phyloP scores from a whole-genome alignment of 257 asterid genomes.

The Fraxinus pennsylvanica region DNA sequence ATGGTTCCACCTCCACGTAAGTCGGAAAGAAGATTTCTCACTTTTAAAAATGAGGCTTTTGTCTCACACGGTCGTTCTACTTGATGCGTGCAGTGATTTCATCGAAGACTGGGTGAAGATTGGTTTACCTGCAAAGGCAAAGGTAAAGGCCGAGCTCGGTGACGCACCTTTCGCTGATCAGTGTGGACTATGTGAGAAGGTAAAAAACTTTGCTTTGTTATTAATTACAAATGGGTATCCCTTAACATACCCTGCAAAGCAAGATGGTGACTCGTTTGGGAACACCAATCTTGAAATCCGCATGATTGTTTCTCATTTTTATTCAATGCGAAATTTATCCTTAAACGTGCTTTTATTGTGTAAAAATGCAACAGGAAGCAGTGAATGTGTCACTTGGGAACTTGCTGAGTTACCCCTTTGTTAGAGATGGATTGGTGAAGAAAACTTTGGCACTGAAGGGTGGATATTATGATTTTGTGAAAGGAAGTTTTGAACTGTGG shows the following conservation, averaged over 20 bases:
- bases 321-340: too few relatives aligned
- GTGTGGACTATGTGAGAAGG: slow-evolving; percentile 76
- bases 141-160: slow-evolving; percentile 48
- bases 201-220: slow-evolving; percentile 16
- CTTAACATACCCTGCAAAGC: too few relatives aligned
- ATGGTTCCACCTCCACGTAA: slow-evolving; percentile 76
- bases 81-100: slow-evolving; percentile 56
- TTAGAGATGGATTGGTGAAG: slow-evolving; percentile 84
- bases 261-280: too few relatives aligned
- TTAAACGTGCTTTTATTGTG: too few relatives aligned
- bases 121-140: slow-evolving; percentile 73
- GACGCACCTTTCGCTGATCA: slow-evolving; percentile 45
- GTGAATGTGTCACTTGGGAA: slow-evolving; percentile 94
- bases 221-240: too few relatives aligned
- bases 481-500: slow-evolving; percentile 94
- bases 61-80: neutral
- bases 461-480: slow-evolving; percentile 77
- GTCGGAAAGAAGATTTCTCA: neutral
- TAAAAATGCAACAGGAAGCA: slow-evolving; percentile 58
- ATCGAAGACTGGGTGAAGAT: slow-evolving; percentile 96
- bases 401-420: slow-evolving; percentile 83
- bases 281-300: too few relatives aligned
- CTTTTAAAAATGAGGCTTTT: neutral
- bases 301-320: too few relatives aligned
- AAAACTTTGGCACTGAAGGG: slow-evolving; percentile 85